Conservation (phyloP, 257 asterid species). For the Scutellaria galericulata region DNA sequence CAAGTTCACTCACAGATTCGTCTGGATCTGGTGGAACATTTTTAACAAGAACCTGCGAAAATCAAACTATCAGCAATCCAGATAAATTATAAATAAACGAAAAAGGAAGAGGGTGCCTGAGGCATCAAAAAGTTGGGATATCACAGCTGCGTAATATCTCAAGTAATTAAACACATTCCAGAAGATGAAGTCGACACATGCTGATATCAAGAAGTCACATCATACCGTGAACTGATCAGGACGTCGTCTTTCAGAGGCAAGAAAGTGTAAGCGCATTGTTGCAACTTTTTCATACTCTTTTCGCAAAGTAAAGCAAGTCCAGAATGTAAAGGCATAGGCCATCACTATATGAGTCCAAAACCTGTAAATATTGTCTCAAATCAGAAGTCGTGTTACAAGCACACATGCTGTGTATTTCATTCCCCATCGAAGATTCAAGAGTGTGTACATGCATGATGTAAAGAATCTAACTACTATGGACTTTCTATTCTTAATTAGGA, state of each 20-base stretch:
- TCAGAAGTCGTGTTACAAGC: conserved; percentile 7
- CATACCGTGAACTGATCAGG: conserved; percentile 95
- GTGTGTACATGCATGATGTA: background rate
- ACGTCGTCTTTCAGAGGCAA: conserved; percentile 86
- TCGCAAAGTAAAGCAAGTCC: conserved; percentile 83
- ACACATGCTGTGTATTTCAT: background rate
- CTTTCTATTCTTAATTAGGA: no score
- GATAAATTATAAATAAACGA: background rate
- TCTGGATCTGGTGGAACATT: conserved; percentile 88
- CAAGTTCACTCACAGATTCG: conserved; percentile 77
- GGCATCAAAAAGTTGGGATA: background rate
- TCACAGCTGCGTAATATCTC: background rate
- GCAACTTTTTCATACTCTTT: conserved; percentile 73
- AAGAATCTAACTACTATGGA: background rate
- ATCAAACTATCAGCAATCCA: conserved; percentile 19
- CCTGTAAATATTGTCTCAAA: conserved; percentile 49
- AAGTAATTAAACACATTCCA: background rate
- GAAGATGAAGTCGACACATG: background rate
- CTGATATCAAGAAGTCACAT: conserved; percentile 11
- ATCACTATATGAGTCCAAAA: conserved; percentile 91
- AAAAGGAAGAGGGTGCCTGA: background rate
- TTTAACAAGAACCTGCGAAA: conserved; percentile 78
- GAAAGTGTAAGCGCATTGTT: conserved; percentile 83
- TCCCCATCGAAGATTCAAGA: no score
- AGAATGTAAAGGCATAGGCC: conserved; percentile 92